Evolutionary conservation across 345 rosid species (phyloP), one percentile per base, ranked within the genome.

Genomic region (Heritiera fomes): DNA sequence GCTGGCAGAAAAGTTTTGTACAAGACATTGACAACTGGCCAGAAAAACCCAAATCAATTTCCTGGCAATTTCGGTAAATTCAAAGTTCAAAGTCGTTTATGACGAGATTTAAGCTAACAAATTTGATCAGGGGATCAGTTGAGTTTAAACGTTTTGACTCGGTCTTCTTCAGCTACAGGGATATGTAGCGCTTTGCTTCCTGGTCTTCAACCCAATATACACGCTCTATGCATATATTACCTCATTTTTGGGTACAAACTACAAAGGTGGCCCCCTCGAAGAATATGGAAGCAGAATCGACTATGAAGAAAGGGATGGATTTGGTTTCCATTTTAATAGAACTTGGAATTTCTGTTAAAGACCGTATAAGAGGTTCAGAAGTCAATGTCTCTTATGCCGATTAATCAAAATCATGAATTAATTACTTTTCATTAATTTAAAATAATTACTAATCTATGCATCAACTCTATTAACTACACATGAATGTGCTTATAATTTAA

Each of bases 51-150:
- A 43, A 38, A 23, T 45, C 18, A 47, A 47, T 12, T 70, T 70
- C 74, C 47, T 5, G 58, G 67, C 67, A 74, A 74, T 43, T 74
- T 74, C 67, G 67, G 0, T 15, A 23, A 47, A 18, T 75, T 60
- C 41, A 45, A 60, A 45, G 69, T 28, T 28, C 55, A 28, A 75
- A 75, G 2, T 60, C 4, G 41, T 15, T 14, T 45, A 1, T 59
- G 43, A 12, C 41, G 4, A 20, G 41, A 58, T 41, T 74, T 13
- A 74, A 68, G 73, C 5, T 41, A 45, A 68, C 32, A n/a, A 45
- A n/a, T 41, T 38, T 40, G 11, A 38, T 66, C 5, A 8, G 20
- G 13, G 28, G 45, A 17, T 49, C 49, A 1, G 4, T 65, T 15
- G 17, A 53, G 28, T 73, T 52, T 10, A 67, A n/a, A 43, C 30